These are phyloP conservation scores for Huiozyma naganishii DNA, from an alignment of 805 yeast genomes.

Conservation along the genomic window DNA sequence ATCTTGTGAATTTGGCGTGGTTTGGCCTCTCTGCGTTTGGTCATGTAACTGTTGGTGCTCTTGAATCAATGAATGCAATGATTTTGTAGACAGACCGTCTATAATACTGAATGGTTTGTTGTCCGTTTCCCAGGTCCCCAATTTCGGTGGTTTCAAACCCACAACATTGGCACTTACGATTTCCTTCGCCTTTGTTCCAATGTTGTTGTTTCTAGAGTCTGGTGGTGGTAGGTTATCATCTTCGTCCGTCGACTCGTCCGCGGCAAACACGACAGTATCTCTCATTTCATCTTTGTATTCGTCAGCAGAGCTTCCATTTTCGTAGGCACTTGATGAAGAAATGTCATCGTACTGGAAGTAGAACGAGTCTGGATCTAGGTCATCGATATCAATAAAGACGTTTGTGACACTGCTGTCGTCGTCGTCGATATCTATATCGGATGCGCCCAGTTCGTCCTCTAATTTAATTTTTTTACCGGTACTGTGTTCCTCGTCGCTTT, in stretches of 20 bases:
- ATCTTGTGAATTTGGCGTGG: slow-evolving; percentile 8
- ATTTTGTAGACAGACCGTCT: slow-evolving; percentile 86
- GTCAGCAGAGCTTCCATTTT: slow-evolving; percentile 6
- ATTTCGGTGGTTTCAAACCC: slow-evolving; percentile 79
- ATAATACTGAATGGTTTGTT: slow-evolving; percentile 85
- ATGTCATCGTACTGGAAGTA: slow-evolving; percentile 40
- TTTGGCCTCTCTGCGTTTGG: slow-evolving; percentile 17
- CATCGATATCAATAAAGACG: slow-evolving; percentile 31
- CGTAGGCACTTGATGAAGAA: slow-evolving; percentile 26
- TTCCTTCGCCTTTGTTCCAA: slow-evolving; percentile 80
- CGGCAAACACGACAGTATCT: slow-evolving; percentile 33
- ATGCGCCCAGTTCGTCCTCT: slow-evolving; percentile 26
- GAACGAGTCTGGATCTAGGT: slow-evolving; percentile 29
- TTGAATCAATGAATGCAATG: slow-evolving; percentile 45
- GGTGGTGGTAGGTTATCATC: slow-evolving; percentile 75
- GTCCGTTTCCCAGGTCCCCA: slow-evolving; percentile 86
- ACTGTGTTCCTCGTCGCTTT: slow-evolving; percentile 16
- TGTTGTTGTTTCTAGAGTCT: slow-evolving; percentile 38
- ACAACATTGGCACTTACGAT: slow-evolving; percentile 79
- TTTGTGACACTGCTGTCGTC: slow-evolving; percentile 32
- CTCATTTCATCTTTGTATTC: slow-evolving; percentile 20
- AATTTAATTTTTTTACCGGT: slow-evolving; percentile 23
- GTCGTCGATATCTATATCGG: slow-evolving; percentile 16
- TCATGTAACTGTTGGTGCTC: slow-evolving; percentile 23
- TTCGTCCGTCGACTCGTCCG: slow-evolving; percentile 91